Evolutionary conservation across 2,329 filamentous ascomycete genomes (phyloP), one percentile per base, ranked within the genome.

Genomic region (Trichoderma pleuroti): DNA sequence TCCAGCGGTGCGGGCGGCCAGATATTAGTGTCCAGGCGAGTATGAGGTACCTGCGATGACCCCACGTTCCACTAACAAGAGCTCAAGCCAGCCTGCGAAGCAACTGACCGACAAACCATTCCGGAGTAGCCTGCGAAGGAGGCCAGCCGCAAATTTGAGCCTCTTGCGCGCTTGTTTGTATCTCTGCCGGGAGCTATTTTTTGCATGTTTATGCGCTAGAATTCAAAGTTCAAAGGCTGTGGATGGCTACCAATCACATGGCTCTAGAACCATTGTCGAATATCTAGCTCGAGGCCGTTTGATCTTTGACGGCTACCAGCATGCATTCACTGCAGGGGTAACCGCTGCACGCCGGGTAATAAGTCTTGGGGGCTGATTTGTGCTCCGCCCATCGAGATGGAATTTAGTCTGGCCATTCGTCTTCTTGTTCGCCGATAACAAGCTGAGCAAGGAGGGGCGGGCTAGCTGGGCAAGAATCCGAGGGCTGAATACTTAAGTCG

Each of bases 311-410:
- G 70, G 70, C 64, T 71, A 63, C 57, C 64, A 71, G 70, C 64
- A 71, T 71, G 64, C 64, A 71, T 63, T 60, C 57, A 61, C 70
- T 68, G 64, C 70, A 68, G 63, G 62, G 61, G 69, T 65, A 59
- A 60, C 32, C 54, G 66, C 66, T 68, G 66, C 66, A 68, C n/a
- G 56, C 39, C 69, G 62, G 69, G 54, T 65, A 65, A 70, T 65
- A 64, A 66, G 46, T 56, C 61, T 70, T 70, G 69, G 61, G 62
- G 52, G 61, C 61, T 66, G 61, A 18, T 49, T 52, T 36, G 39
- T 30, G 57, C 66, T 68, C 66, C 56, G 66, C 56, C 39, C 66
- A 61, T 68, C 54, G 56, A 60, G 39, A 68, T 68, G 56, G 39
- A 34, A 26, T 52, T 28, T 68, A 42, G 66, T 46, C 64, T 67